Conservation (phyloP, 2,329 filamentous ascomycete genomes). For the Fusarium neocosmosporiellum region DNA sequence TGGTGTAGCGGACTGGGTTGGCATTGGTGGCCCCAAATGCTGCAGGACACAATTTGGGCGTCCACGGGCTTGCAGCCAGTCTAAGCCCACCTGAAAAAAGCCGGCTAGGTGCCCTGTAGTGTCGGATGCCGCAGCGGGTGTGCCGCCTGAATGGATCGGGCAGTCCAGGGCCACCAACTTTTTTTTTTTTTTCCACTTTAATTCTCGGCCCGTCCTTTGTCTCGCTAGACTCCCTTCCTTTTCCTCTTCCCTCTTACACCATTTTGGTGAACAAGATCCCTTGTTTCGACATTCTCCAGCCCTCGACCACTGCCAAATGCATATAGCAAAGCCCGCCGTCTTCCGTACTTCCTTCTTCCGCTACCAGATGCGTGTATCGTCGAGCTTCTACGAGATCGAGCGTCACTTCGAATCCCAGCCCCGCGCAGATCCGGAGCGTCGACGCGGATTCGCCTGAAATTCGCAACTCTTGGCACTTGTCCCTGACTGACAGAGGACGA, state of each 20-base stretch:
- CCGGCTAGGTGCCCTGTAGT: constrained; percentile 20
- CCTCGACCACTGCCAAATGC: constrained; percentile 60
- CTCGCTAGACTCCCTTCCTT: constrained; percentile 9
- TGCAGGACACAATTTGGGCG: constrained; percentile 15
- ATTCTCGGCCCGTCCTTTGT: constrained; percentile 34
- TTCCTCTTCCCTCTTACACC: constrained; percentile 41
- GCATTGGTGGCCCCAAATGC: constrained; percentile 5
- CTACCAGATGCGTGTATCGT: constrained; percentile 66
- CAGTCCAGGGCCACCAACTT: constrained; percentile 29
- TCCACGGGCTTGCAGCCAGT: constrained; percentile 14
- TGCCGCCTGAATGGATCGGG: neutral
- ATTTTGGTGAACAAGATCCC: constrained; percentile 41
- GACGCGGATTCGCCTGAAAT: constrained; percentile 63
- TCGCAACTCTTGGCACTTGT: constrained; percentile 37
- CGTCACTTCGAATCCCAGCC: constrained; percentile 62
- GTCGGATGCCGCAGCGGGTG: constrained; percentile 22
- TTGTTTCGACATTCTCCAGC: constrained; percentile 25
- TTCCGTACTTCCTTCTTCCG: constrained; percentile 61
- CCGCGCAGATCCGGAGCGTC: constrained; percentile 69
- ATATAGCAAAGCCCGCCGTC: constrained; percentile 61
- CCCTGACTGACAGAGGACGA: constrained; percentile 20
- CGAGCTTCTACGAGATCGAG: constrained; percentile 61
- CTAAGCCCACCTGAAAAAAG: constrained; percentile 29
- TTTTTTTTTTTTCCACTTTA: constrained; percentile 30
- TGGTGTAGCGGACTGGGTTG: neutral